Evolutionary conservation across 1,139 yeast species (phyloP).

Genomic region (Pichia sp.): DNA sequence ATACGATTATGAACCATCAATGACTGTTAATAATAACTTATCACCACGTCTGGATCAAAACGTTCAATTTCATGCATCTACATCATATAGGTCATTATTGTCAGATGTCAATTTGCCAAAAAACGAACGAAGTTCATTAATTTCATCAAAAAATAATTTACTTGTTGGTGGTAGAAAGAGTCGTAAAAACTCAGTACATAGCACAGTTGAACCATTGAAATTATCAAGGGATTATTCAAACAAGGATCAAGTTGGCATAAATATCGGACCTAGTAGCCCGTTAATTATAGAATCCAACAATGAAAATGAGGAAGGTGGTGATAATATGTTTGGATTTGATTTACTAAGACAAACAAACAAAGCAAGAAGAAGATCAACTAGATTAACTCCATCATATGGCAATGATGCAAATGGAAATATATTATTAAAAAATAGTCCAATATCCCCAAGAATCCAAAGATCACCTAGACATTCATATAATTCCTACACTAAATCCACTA

Average conservation of each 20-base stretch:
- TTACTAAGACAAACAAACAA: slow-evolving; percentile 16
- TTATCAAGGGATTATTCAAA: slow-evolving; percentile 13
- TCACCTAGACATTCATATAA: slow-evolving; percentile 14
- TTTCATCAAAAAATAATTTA: slow-evolving; percentile 11
- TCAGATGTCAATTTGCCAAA: slow-evolving; percentile 17
- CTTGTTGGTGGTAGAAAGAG: slow-evolving; percentile 5
- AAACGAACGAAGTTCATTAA: not conserved
- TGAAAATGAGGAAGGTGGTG: slow-evolving; percentile 12
- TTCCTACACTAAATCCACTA: slow-evolving; percentile 6
- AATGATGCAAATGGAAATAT: slow-evolving; percentile 12
- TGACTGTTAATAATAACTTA: slow-evolving; percentile 1
- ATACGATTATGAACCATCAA: slow-evolving; percentile 12
- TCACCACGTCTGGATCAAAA: slow-evolving; percentile 12
- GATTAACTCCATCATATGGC: slow-evolving; percentile 15
- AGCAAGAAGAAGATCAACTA: slow-evolving; percentile 14
- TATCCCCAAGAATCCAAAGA: slow-evolving; percentile 24
- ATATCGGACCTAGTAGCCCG: slow-evolving; percentile 5
- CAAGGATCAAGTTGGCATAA: not conserved
- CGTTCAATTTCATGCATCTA: slow-evolving; percentile 15
- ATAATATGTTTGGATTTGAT: slow-evolving; percentile 18
- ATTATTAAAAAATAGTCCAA: slow-evolving; percentile 17
- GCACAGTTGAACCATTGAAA: slow-evolving; percentile 15
- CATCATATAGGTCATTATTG: slow-evolving; percentile 17
- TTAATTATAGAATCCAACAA: slow-evolving; percentile 5
- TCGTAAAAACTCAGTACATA: slow-evolving; percentile 6